Evolutionary conservation across 2,329 filamentous ascomycete species (phyloP), one percentile per base, ranked within the genome.

Genomic region (Exophiala dermatitidis): DNA sequence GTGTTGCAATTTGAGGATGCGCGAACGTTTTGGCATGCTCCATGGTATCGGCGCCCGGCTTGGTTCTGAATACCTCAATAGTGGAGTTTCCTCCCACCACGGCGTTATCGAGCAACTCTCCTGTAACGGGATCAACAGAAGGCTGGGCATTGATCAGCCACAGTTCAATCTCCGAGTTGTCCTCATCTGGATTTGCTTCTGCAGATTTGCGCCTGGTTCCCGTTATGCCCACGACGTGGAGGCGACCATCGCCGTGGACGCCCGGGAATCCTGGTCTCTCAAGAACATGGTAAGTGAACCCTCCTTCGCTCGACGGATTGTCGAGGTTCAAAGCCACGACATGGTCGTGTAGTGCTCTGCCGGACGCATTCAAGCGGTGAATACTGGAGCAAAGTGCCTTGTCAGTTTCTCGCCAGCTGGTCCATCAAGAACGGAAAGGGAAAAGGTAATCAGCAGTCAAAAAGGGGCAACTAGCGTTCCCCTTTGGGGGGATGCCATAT

Each of bases 121-220:
- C 67, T 1, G 65, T 68, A 5, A 50, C 40, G n/a, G 58, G 45
- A 49, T 70, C 63, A 28, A 68, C 56, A 4, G 66, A 63, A 12
- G 67, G 68, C 9, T 65, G 62, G 33, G 67, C 64, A 45, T 71
- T 72, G 51, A 70, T 61, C 34, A 71, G 56, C 49, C 67, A 64
- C 41, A 60, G 33, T 12, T 58, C 36, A 3, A 46, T 45, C 19
- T 53, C 40, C 9, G 31, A 38, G 5, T 32, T 47, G 26, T 58
- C 48, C 7, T 26, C 38, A 8, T 12, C n/a, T 10, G 42, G 46
- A 70, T 6, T 5, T 43, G 19, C 19, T 19, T 19, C 19, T 19
- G 19, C 19, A 6, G 38, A 41, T 7, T 28, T 3, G 31, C 1
- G 26, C 63, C 5, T 60, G 60, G 12, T 68, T 53, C 49, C 56